Percentiles rank a stretch among this genome's conserved stretches.
Evolutionary conservation across 441 rosid genomes (phyloP).

Genomic region (Metrosideros polymorpha): DNA sequence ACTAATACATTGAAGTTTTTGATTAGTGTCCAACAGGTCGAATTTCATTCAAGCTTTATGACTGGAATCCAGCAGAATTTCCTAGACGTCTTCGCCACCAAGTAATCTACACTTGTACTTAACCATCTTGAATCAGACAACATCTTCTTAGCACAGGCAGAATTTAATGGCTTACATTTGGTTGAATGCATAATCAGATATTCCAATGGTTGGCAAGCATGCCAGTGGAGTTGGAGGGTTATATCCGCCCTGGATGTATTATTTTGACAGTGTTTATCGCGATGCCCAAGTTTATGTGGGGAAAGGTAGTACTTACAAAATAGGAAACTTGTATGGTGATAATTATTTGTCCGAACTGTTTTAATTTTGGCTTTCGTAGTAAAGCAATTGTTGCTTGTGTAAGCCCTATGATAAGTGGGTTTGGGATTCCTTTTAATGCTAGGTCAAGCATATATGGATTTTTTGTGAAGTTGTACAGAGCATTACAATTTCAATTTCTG

Average conservation of each 20-base stretch:
- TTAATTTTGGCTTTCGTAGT: not conserved
- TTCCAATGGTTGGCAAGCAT: conserved; percentile 91
- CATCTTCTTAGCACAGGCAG: conserved; percentile 4
- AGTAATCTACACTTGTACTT: conserved; percentile 69
- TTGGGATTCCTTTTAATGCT: not conserved
- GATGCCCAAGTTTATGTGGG: conserved; percentile 91
- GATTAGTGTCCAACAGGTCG: conserved; percentile 91
- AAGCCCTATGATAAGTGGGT: not conserved
- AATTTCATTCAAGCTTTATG: conserved; percentile 95
- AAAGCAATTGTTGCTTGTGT: not conserved
- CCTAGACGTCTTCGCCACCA: conserved; percentile 98
- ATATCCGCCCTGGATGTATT: conserved; percentile 96
- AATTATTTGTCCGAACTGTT: not conserved
- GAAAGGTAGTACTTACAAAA: conserved; percentile 34
- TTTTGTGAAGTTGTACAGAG: not conserved
- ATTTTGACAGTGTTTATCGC: conserved; percentile 81
- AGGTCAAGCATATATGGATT: not conserved
- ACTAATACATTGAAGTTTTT: conserved; percentile 12
- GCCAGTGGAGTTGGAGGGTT: conserved; percentile 97
- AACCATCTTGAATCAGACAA: conserved; percentile 32
- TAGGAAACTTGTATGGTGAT: not conserved
- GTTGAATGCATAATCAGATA: conserved; percentile 45
- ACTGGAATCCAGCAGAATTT: conserved; percentile 99
- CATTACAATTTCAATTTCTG: not conserved
- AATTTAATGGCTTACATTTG: conserved; percentile 17